Evolutionary conservation across 169 alveolate genomes (phyloP).

Genomic region (Cryptosporidium andersoni): DNA sequence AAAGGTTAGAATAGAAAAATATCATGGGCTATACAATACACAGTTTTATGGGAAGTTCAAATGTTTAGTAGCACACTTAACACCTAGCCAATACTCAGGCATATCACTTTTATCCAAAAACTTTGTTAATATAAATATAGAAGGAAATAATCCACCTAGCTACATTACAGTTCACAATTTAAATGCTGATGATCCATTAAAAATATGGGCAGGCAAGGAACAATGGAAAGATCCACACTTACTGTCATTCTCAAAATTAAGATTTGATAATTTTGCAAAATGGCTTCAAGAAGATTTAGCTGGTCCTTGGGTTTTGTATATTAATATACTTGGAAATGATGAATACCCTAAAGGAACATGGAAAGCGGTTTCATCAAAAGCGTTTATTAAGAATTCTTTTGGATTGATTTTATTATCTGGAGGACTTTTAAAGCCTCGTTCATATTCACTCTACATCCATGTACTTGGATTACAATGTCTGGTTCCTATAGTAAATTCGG

Average conservation of each 20-base stretch:
- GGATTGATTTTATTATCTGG: slow-evolving; percentile 39
- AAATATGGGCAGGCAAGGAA: slow-evolving; percentile 36
- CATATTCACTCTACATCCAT: slow-evolving; percentile 20
- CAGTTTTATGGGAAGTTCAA: slow-evolving; percentile 2
- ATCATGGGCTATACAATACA: not conserved
- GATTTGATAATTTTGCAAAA: slow-evolving; percentile 17
- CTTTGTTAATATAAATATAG: slow-evolving; percentile 16
- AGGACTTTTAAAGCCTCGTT: slow-evolving; percentile 31
- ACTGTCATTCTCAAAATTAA: slow-evolving; percentile 18
- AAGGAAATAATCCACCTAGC: slow-evolving; percentile 46
- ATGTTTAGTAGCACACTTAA: slow-evolving; percentile 26
- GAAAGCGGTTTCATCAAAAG: slow-evolving; percentile 62
- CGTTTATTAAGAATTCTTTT: slow-evolving; percentile 35
- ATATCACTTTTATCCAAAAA: not conserved
- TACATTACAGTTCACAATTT: slow-evolving; percentile 12
- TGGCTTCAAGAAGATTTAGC: slow-evolving; percentile 62
- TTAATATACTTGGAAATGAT: slow-evolving; percentile 35
- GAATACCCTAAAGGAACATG: slow-evolving; percentile 56
- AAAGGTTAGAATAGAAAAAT: slow-evolving; percentile 24
- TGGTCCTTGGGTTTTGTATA: slow-evolving; percentile 53
- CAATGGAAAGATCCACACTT: slow-evolving; percentile 60
- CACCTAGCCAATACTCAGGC: not conserved
- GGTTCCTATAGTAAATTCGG: slow-evolving; percentile 30
- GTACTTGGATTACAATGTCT: slow-evolving; percentile 31
- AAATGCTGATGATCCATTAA: slow-evolving; percentile 1